These are phyloP conservation scores for Viola odorata DNA, from an alignment of 345 rosid genomes.

Conservation along the genomic window DNA sequence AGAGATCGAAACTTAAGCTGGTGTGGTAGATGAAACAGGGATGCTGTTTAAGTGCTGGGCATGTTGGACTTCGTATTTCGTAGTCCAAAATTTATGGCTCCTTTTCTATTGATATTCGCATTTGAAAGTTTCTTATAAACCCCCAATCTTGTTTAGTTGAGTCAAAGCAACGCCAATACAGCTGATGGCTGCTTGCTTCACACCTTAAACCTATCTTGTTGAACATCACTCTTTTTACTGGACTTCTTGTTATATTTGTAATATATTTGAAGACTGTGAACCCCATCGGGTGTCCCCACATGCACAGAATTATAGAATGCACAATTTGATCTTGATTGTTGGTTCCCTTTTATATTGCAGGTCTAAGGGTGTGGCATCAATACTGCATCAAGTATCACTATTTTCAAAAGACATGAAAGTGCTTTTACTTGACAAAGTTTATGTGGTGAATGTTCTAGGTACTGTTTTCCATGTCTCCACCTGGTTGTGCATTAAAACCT, in stretches of 20 bases:
- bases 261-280: not conserved
- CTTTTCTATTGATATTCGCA: not conserved
- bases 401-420: slow-evolving; percentile 51
- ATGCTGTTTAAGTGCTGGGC: too few species aligned
- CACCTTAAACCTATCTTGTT: not conserved
- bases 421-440: slow-evolving; percentile 58
- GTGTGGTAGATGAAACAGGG: not conserved
- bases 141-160: not conserved
- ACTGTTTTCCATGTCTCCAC: slow-evolving; percentile 7
- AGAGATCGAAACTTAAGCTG: too few species aligned
- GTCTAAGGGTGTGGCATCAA: not conserved
- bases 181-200: not conserved
- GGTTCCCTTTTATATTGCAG: slow-evolving; percentile 6
- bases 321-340: not conserved
- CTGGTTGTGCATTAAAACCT: not conserved
- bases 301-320: not conserved
- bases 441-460: slow-evolving; percentile 72
- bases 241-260: not conserved
- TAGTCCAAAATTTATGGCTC: not conserved
- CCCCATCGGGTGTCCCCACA: not conserved
- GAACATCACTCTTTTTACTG: not conserved
- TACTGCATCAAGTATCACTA: slow-evolving; percentile 17
- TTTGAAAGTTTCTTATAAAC: not conserved
- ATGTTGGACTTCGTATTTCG: not conserved
- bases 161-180: not conserved